Base-by-base conservation (phyloP, 2,329 filamentous ascomycete species). In the Aureobasidium sp. region DNA sequence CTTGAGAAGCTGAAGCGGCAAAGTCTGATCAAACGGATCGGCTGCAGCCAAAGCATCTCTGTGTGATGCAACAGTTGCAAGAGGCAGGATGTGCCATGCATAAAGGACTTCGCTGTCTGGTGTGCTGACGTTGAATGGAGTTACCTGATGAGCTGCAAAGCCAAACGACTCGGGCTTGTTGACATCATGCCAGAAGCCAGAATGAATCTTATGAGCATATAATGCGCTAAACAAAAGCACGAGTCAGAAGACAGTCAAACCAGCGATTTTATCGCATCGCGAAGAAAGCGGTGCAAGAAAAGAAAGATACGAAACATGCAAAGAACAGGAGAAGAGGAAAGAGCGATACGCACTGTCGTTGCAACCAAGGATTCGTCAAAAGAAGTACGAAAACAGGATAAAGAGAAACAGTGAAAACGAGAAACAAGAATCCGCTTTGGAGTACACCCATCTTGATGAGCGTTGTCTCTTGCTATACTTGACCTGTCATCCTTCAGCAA, bases 21-120 rank as follows among this genome's bases (percentile, higher is more conserved):
- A 65, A 15, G 26, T 62, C n/a, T 57, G 61, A 59, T 63, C 51
- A 68, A 66, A 63, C 69, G 67, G 74, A 77, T 80, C 73, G 82
- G 73, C 6, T 76, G 73, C 66, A 85, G 76, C 13, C 95, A 77
- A 15, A 78, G 76, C 26, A 80, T 75, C 69, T 95, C 88, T 68
- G 96, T 82, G 66, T 87, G 80, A 12, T 7, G 85, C 79, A 72
- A 95, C 96, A 0, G 90, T 78, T 57, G 87, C 85, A 7, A 95
- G 75, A 0, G 93, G 93, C 53, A 97, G 77, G 61, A 97, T 82
- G 71, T 97, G 93, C 93, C 93, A 97, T 29, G 89, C 89, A 71
- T 94, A 95, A 20, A 97, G 77, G 2, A 79, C 84, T 73, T 92
- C 87, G 43, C 86, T 84, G 72, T 97, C 92, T 1, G 84, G 78